Percentiles rank a stretch among this genome's conserved stretches.
These are phyloP conservation scores for Lasiosphaeris hirsuta DNA, from an alignment of 495 filamentous ascomycete genomes.

Conservation along the genomic window DNA sequence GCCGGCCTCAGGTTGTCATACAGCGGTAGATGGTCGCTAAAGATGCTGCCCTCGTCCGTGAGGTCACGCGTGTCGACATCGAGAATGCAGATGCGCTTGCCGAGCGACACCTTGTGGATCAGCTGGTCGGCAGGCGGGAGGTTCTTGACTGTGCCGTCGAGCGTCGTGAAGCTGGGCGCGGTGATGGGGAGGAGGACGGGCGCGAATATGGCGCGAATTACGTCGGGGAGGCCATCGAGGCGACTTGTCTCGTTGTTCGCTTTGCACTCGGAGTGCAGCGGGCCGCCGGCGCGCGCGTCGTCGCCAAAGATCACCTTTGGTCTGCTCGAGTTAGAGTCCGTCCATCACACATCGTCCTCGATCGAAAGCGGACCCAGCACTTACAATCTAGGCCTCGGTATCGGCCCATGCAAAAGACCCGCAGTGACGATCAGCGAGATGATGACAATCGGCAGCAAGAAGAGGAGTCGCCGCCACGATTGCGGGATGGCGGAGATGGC, in stretches of 20 bases:
- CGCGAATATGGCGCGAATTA: conserved; percentile 26
- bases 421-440: conserved; percentile 14
- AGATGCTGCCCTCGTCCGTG: conserved; percentile 26
- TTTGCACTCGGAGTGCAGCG: conserved; percentile 5
- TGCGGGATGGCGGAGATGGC: conserved; percentile 19
- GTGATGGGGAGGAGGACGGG: conserved; percentile 27
- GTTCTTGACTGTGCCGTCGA: conserved; percentile 23
- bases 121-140: conserved; percentile 21
- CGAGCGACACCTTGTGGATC: conserved; percentile 26
- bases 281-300: background rate
- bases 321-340: conserved; percentile 5
- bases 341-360: no score
- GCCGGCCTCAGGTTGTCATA: conserved; percentile 18
- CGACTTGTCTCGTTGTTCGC: background rate
- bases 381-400: conserved; percentile 23
- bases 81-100: conserved; percentile 37
- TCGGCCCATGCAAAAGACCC: conserved; percentile 18
- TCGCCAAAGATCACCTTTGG: conserved; percentile 20
- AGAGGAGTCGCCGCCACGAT: conserved; percentile 23
- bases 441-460: conserved; percentile 17
- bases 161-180: conserved; percentile 20
- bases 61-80: conserved; percentile 41
- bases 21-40: conserved; percentile 20
- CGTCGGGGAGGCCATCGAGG: conserved; percentile 18
- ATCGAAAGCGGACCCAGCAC: no score